A percentile compares a stretch with the other conserved stretches of the same genome.
These are phyloP conservation scores for Talaromyces atroroseus DNA, from an alignment of 2,329 filamentous ascomycete species.

Conservation along the genomic window DNA sequence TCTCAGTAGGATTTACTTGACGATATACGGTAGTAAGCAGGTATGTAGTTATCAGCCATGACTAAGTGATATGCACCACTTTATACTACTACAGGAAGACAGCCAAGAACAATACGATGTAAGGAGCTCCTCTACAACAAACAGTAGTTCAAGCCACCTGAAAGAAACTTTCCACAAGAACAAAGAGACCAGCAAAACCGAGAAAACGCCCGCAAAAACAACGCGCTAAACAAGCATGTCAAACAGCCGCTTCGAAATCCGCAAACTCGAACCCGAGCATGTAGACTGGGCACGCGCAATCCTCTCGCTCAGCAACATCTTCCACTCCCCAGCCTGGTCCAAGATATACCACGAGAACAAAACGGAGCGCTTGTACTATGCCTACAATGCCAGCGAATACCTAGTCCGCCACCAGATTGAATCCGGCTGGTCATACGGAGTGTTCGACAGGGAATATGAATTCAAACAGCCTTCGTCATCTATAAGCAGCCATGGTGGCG, in stretches of 20 bases:
- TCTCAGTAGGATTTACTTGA: too few species aligned
- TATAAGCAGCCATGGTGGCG: slow-evolving; percentile 14
- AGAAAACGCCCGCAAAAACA: too few species aligned
- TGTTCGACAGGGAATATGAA: slow-evolving; percentile 34
- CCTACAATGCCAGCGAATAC: slow-evolving; percentile 19
- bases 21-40: too few species aligned
- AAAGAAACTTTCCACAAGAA: too few species aligned
- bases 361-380: slow-evolving; percentile 8
- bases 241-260: slow-evolving; percentile 16
- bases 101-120: too few species aligned
- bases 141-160: too few species aligned
- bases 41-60: too few species aligned
- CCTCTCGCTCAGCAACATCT: slow-evolving; percentile 16
- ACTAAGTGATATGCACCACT: too few species aligned
- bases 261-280: slow-evolving; percentile 12
- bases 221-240: too few species aligned
- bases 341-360: slow-evolving; percentile 12
- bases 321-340: slow-evolving; percentile 17
- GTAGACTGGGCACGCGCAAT: slow-evolving; percentile 15
- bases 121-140: too few species aligned
- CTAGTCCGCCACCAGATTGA: slow-evolving; percentile 30
- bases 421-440: slow-evolving; percentile 31
- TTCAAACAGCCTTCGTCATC: slow-evolving; percentile 28
- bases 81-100: too few species aligned
- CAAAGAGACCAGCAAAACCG: too few species aligned